Evolutionary conservation across 2,329 filamentous ascomycete genomes (phyloP).

Genomic region (Seiridium unicorne): DNA sequence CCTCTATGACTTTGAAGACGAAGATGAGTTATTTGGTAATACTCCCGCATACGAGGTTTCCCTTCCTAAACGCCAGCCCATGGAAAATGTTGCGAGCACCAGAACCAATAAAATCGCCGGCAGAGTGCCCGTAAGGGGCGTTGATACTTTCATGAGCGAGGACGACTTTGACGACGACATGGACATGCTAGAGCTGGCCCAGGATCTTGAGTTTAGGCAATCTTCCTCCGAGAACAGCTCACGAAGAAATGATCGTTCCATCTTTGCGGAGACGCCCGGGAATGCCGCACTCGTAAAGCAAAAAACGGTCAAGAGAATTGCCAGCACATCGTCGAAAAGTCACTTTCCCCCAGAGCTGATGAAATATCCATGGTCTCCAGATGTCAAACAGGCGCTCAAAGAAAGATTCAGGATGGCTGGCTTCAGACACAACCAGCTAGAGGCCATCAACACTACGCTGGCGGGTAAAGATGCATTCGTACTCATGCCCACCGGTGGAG

Average conservation of each 20-base stretch:
- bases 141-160: slow-evolving; percentile 14
- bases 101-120: slow-evolving; percentile 19
- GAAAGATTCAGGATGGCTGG: slow-evolving; percentile 81
- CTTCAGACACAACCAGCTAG: slow-evolving; percentile 87
- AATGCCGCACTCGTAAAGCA: slow-evolving; percentile 37
- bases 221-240: slow-evolving; percentile 25
- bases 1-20: slow-evolving; percentile 30
- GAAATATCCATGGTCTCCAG: slow-evolving; percentile 77
- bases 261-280: slow-evolving; percentile 48
- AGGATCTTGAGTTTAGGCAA: slow-evolving; percentile 46
- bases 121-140: slow-evolving; percentile 11
- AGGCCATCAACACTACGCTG: slow-evolving; percentile 93
- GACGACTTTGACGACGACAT: slow-evolving; percentile 48
- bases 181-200: slow-evolving; percentile 51
- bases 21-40: slow-evolving; percentile 27
- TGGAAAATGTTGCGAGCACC: slow-evolving; percentile 9
- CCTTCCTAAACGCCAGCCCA: not conserved
- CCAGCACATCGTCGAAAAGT: slow-evolving; percentile 26
- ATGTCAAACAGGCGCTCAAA: slow-evolving; percentile 78
- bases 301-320: slow-evolving; percentile 30
- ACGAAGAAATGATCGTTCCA: slow-evolving; percentile 28
- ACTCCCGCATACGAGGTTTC: slow-evolving; percentile 13
- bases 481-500: slow-evolving; percentile 95
- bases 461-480: slow-evolving; percentile 88
- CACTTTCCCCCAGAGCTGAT: slow-evolving; percentile 53